These are phyloP conservation scores for Rhinocladiella similis DNA, from an alignment of 2,329 filamentous ascomycete species.

Conservation along the genomic window DNA sequence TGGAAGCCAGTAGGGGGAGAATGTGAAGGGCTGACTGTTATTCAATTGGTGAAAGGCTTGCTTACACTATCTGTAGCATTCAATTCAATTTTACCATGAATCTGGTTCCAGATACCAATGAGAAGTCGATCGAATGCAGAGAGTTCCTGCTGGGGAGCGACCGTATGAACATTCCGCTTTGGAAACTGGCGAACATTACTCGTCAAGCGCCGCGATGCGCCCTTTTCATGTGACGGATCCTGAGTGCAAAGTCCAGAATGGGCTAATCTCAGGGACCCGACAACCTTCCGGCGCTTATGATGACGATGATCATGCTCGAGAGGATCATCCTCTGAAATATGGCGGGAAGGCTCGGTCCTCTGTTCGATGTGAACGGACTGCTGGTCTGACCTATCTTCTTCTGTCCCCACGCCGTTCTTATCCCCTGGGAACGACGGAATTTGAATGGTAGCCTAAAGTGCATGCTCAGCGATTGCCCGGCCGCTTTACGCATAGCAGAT, in stretches of 20 bases:
- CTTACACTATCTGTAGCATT: not conserved
- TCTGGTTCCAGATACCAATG: slow-evolving; percentile 51
- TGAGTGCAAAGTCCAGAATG: not conserved
- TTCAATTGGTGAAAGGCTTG: too few relatives aligned
- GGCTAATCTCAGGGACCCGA: not conserved
- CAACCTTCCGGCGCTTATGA: not conserved
- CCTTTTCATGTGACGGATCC: not conserved
- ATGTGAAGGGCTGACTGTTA: too few relatives aligned
- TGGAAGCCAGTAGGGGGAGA: too few relatives aligned
- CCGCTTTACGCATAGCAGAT: too few relatives aligned
- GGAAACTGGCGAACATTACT: slow-evolving; percentile 1
- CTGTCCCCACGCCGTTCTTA: not conserved
- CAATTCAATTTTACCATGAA: slow-evolving; percentile 32
- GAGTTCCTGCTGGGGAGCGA: not conserved
- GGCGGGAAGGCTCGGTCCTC: not conserved
- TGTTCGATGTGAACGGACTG: not conserved
- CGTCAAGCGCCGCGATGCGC: not conserved
- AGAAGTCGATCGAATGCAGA: slow-evolving; percentile 30
- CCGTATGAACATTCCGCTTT: slow-evolving; percentile 1
- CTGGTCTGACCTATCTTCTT: not conserved
- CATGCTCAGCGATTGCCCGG: not conserved
- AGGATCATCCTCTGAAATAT: not conserved
- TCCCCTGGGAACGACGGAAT: not conserved
- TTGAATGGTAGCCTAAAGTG: not conserved
- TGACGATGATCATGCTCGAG: not conserved